Base-by-base conservation (phyloP, 2,329 filamentous ascomycete species). In the Fusarium penzigii region DNA sequence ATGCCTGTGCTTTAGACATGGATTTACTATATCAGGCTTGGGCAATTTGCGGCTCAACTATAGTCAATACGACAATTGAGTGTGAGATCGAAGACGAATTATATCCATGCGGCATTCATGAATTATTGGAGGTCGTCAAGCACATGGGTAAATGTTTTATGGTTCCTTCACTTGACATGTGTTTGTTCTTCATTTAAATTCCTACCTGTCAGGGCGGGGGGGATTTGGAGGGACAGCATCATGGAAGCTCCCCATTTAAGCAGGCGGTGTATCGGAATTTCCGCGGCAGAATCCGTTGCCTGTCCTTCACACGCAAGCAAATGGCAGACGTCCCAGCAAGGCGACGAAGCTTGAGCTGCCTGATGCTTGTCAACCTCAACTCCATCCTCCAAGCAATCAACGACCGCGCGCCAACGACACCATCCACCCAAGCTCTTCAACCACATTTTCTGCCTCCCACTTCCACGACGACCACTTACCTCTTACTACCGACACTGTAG, bases 281-380 rank as follows among this genome's bases (percentile, higher is more conserved):
- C 56, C 48, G 38, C 58, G 64, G 61, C 58, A 58, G 49, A 53
- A 49, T 38, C 12, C 29, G 41, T 53, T 47, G 43, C 48, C 52
- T 53, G 51, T 44, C 46, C 36, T 29, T 49, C 44, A 52, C 53
- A 25, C 20, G 4, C 20, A 11, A 36, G 32, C 10, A 12, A 36
- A 36, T 14, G 13, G 32, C 32, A 36, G 32, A 9, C 32, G 10
- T 36, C 56, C 54, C 53, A 57, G 53, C 53, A 59, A 61, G 68
- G 65, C 68, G 65, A 70, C 68, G 68, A 70, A 70, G 68, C 68
- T 70, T 63, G 65, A 69, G 68, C 65, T 70, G 68, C 68, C 68
- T 70, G 65, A 66, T 62, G 59, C 53, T 50, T 44, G 51, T 53
- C 54, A 51, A 57, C 54, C 51, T 61, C 62, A 56, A 55, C 52